Percentiles rank a stretch among this genome's conserved stretches.
These are phyloP conservation scores for Chytridium lagenaria DNA, from an alignment of 371 early-diverging fungal genomes.

Conservation along the genomic window DNA sequence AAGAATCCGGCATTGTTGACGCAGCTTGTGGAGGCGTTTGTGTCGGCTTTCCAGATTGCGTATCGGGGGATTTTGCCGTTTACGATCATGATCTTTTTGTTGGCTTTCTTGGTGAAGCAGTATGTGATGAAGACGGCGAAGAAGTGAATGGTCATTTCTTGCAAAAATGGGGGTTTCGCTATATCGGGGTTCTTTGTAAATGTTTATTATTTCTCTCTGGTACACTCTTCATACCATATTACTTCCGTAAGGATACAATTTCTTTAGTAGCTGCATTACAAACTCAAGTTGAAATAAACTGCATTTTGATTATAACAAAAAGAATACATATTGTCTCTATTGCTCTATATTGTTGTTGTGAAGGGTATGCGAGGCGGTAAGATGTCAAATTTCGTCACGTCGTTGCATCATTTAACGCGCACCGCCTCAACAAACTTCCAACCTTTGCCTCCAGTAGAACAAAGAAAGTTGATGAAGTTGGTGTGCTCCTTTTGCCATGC, in stretches of 20 bases:
- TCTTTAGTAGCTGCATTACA: neutral
- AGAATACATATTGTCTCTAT: too few species aligned
- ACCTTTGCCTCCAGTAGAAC: too few species aligned
- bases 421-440: too few species aligned
- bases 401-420: too few species aligned
- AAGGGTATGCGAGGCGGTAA: too few species aligned
- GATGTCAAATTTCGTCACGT: too few species aligned
- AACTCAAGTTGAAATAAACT: too few species aligned
- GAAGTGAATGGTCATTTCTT: neutral
- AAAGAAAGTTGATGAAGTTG: too few species aligned
- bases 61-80: slow-evolving; percentile 28
- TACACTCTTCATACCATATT: neutral
- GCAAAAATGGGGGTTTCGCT: neutral
- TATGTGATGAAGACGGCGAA: slow-evolving; percentile 19
- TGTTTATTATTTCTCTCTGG: neutral
- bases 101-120: slow-evolving; percentile 32
- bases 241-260: neutral
- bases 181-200: neutral
- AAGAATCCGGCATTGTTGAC: slow-evolving; percentile 7
- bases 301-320: too few species aligned
- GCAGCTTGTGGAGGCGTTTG: slow-evolving; percentile 29
- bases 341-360: too few species aligned
- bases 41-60: slow-evolving; percentile 26
- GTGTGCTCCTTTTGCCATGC: too few species aligned
- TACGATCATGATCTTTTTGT: slow-evolving; percentile 24